Evolutionary conservation across 2,329 filamentous ascomycete genomes (phyloP), one percentile per base, ranked within the genome.

Genomic region (Elsinoe batatas): DNA sequence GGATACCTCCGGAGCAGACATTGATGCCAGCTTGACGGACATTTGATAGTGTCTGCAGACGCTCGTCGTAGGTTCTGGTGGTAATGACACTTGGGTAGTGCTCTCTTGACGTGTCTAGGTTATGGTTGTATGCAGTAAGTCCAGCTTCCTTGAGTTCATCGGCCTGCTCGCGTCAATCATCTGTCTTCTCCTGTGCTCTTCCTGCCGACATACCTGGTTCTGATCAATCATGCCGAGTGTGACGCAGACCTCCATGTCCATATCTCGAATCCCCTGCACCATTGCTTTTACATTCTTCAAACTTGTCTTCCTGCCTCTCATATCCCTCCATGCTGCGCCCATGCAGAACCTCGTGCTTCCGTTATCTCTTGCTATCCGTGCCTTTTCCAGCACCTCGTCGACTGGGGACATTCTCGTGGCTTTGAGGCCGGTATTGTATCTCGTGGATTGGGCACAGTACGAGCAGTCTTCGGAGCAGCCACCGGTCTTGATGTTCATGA

Each of bases 401-500:
- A 95, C 88, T 1, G 81, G 79, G 59, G 85, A 85, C 66, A 94
- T 82, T 63, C 88, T 87, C 59, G 85, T 87, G 10, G 90, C 87
- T 66, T 88, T 81, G 32, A 95, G 78, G 6, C 88, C 57, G 3
- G 90, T 83, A 62, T 76, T 71, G 78, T 95, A 85, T 22, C 87
- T 84, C 5, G 87, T 89, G 3, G 89, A 91, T 71, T 95, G 89
- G 2, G 89, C 87, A 70, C 89, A 95, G 80, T 95, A 95, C 20
- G 85, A 88, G 74, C 90, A 95, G 71, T 95, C 90, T 70, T 95
- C 90, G 63, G 82, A 89, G 72, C 90, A 95, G 47, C 90, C 90
- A 55, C 90, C 90, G 7, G 88, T 94, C 69, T 95, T 95, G 76
- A 95, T 95, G 76, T 94, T 95, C 87, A 95, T 94, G 57, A 95